Percentiles rank a stretch among this genome's conserved stretches.
Evolutionary conservation across 1,284 basidiomycete genomes (phyloP).

Genomic region (Phaffia rhodozyma): DNA sequence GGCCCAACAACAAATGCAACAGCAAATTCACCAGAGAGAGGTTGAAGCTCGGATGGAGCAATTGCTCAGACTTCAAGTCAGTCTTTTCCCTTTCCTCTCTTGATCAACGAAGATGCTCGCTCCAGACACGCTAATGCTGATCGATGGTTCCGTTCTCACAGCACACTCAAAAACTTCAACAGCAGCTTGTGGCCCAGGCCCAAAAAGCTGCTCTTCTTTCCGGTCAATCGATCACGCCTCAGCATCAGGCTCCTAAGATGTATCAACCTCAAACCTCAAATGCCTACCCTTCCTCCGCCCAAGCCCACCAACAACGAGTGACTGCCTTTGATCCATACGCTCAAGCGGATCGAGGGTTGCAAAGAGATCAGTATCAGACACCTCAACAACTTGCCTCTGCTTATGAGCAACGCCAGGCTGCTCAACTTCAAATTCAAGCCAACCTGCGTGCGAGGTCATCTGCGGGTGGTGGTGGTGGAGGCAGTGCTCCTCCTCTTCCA

Average conservation of each 20-base stretch:
- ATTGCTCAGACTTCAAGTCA: constrained; percentile 14
- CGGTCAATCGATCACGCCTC: constrained; percentile 1
- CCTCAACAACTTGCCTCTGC: constrained; percentile 17
- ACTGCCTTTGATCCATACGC: constrained; percentile 10
- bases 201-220: constrained; percentile 15
- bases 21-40: constrained; percentile 14
- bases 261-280: not conserved
- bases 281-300: not conserved
- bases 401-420: constrained; percentile 15
- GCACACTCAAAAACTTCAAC: constrained; percentile 17
- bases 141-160: not conserved
- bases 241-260: not conserved
- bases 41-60: constrained; percentile 16
- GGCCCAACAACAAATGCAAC: not conserved
- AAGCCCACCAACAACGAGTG: constrained; percentile 1
- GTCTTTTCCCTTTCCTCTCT: not conserved
- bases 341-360: constrained; percentile 9
- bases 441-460: constrained; percentile 14
- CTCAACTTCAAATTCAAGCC: constrained; percentile 17
- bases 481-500: not conserved
- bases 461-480: not conserved
- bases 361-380: constrained; percentile 5
- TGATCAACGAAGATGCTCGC: not conserved
- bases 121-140: not conserved
- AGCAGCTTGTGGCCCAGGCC: constrained; percentile 16